Evolutionary conservation across 371 early-diverging fungal genomes (phyloP), one percentile per base, ranked within the genome.

Genomic region (Apophysomyces elegans): DNA sequence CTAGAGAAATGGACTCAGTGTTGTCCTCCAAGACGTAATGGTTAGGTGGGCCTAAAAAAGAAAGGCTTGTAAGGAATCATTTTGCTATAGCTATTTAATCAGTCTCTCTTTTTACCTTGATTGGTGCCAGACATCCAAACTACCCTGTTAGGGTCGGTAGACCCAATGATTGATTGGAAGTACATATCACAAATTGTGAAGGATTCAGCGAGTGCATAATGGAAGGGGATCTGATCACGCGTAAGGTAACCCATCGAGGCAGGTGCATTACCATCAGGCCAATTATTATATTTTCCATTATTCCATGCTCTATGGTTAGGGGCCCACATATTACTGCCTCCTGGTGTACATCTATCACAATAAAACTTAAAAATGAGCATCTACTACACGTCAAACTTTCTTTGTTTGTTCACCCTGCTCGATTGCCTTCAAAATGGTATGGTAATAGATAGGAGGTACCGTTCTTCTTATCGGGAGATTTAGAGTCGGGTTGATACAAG

Each of bases 161-260:
- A 47, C 13, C 69, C 67, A 56, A 63, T 67, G 8, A 73, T 65
- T 26, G 67, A 67, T 57, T 73, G 74, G 64, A 69, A 69, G 50
- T 73, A 73, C 67, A 69, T 73, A 26, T 73, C 74, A 36, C 58
- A 63, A 62, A 73, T 73, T 16, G 70, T 70, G 47, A 73, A 73
- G 54, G 67, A 63, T 46, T 73, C 74, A 37, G 70, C 74, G 44
- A 73, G 67, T 18, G 58, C 39, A 37, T 64, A 67, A 36, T 70
- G 74, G 63, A 67, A 70, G 16, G 74, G 74, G 14, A 73, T 67
- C 32, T 73, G 64, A 21, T 57, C 59, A 59, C 74, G 46, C 21
- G 50, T 67, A 11, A 70, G 60, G n/a, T 73, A 73, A 16, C 73
- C 74, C 74, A 74, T 68, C 3, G 71, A 70, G n/a, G 37, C 36